A percentile compares a stretch with the other conserved stretches of the same genome.
Conservation (phyloP, 140 eudicot species). For the Oenanthe javanica region DNA sequence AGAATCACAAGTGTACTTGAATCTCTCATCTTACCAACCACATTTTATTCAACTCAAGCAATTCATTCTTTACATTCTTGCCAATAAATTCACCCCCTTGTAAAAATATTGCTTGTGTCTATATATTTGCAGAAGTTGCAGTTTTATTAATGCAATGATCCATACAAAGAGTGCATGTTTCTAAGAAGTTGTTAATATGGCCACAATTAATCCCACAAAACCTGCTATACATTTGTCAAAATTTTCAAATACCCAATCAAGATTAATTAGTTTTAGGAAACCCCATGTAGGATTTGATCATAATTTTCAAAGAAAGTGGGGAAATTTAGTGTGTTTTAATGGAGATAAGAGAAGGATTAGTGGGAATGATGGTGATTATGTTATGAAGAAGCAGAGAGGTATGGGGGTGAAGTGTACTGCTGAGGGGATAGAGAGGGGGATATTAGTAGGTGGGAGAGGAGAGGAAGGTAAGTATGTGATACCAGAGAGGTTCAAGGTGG, state of each 20-base stretch:
- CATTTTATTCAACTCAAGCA: not conserved
- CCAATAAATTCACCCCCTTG: not conserved
- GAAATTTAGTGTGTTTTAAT: constrained; percentile 19
- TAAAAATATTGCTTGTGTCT: not conserved
- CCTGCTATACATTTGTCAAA: constrained; percentile 25
- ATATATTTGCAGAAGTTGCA: not conserved
- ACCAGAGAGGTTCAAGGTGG: constrained; percentile 87
- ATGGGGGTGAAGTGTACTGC: constrained; percentile 59
- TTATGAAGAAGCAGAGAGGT: constrained; percentile 18
- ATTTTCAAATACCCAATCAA: constrained; percentile 25
- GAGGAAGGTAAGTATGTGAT: constrained; percentile 34
- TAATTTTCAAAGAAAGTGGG: constrained; percentile 25
- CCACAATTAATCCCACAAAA: constrained; percentile 22
- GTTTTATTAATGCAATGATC: not conserved
- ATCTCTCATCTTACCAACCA: constrained; percentile 5
- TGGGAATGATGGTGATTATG: constrained; percentile 12
- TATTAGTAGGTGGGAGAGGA: constrained; percentile 43
- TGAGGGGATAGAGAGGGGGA: constrained; percentile 74
- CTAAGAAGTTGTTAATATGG: constrained; percentile 22
- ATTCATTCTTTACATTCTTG: not conserved
- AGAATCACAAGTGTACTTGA: not conserved
- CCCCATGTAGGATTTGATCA: constrained; percentile 31
- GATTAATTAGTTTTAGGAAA: constrained; percentile 22
- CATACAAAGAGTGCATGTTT: not conserved
- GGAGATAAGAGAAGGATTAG: constrained; percentile 16